Percentiles rank a stretch among this genome's conserved stretches.
These are phyloP conservation scores for Vicia villosa DNA, from an alignment of 306 rosid species.

Conservation along the genomic window DNA sequence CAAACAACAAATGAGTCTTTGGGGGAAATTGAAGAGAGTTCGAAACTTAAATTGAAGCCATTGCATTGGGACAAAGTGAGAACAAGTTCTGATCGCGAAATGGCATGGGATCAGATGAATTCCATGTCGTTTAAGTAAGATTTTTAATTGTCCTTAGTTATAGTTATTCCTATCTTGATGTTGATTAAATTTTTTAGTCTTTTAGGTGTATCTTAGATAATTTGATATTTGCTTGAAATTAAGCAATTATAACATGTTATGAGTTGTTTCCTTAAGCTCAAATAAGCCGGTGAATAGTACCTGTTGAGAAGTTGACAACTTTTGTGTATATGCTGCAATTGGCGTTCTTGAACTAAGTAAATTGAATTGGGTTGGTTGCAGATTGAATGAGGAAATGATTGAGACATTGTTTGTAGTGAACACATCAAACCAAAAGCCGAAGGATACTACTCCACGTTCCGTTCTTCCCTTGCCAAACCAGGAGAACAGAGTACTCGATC, in stretches of 20 bases:
- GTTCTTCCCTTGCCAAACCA: slow-evolving; percentile 44
- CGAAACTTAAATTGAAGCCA: slow-evolving; percentile 76
- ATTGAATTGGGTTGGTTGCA: slow-evolving; percentile 52
- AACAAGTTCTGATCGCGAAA: slow-evolving; percentile 85
- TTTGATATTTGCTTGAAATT: slow-evolving; percentile 15
- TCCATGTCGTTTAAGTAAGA: slow-evolving; percentile 87
- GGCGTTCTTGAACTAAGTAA: slow-evolving; percentile 36
- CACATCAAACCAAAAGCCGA: slow-evolving; percentile 43
- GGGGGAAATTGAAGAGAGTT: slow-evolving; percentile 52
- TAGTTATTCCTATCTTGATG: neutral
- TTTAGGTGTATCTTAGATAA: neutral
- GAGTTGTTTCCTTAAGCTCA: neutral
- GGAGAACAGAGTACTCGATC: slow-evolving; percentile 87
- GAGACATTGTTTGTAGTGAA: slow-evolving; percentile 79
- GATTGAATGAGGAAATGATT: slow-evolving; percentile 91
- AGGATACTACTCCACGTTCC: slow-evolving; percentile 51
- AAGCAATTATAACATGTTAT: neutral
- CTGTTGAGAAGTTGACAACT: neutral
- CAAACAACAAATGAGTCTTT: slow-evolving; percentile 30
- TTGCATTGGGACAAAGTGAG: slow-evolving; percentile 97
- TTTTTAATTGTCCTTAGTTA: neutral
- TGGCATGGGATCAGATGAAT: slow-evolving; percentile 96
- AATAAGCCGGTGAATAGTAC: neutral
- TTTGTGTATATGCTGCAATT: slow-evolving; percentile 8
- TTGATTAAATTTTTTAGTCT: neutral